Conservation (phyloP, 2,329 filamentous ascomycete genomes). For the Cercospora sp. region DNA sequence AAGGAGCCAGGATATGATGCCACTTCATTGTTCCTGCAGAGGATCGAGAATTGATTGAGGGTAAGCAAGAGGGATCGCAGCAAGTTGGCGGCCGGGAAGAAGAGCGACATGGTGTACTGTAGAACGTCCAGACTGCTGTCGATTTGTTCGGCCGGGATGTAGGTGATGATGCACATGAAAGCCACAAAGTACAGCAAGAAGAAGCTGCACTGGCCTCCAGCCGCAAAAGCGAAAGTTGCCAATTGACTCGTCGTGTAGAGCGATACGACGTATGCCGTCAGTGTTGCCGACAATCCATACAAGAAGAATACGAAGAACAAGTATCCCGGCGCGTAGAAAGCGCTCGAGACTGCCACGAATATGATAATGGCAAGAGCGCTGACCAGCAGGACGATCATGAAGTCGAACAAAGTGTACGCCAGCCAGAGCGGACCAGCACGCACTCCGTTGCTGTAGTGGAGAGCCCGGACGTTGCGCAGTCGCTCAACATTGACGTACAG, state of each 20-base stretch:
- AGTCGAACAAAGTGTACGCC: slow-evolving; percentile 80
- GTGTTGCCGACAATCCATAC: slow-evolving; percentile 74
- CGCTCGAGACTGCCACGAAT: slow-evolving; percentile 60
- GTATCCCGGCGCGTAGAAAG: slow-evolving; percentile 79
- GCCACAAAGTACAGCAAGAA: slow-evolving; percentile 53
- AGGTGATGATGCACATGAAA: slow-evolving; percentile 60
- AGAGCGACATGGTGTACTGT: slow-evolving; percentile 71
- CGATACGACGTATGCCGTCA: slow-evolving; percentile 79
- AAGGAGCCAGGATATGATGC: slow-evolving; percentile 70
- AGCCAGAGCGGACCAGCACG: slow-evolving; percentile 79
- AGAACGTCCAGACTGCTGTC: slow-evolving; percentile 67
- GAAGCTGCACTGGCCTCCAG: slow-evolving; percentile 66
- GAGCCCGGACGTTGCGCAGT: slow-evolving; percentile 72
- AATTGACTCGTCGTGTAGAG: slow-evolving; percentile 77
- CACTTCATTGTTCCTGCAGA: slow-evolving; percentile 66
- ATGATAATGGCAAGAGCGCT: slow-evolving; percentile 68
- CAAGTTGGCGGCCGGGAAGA: slow-evolving; percentile 77
- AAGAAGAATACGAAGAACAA: slow-evolving; percentile 78
- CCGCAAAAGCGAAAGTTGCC: slow-evolving; percentile 79
- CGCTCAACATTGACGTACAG: slow-evolving; percentile 87
- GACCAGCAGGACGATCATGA: slow-evolving; percentile 67
- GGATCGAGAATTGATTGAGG: slow-evolving; percentile 79
- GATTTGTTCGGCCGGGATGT: slow-evolving; percentile 67
- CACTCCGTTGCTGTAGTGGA: slow-evolving; percentile 92
- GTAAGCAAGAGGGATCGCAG: slow-evolving; percentile 72